Conservation (phyloP, 768 basidiomycete genomes). For the Panellus pusillus region DNA sequence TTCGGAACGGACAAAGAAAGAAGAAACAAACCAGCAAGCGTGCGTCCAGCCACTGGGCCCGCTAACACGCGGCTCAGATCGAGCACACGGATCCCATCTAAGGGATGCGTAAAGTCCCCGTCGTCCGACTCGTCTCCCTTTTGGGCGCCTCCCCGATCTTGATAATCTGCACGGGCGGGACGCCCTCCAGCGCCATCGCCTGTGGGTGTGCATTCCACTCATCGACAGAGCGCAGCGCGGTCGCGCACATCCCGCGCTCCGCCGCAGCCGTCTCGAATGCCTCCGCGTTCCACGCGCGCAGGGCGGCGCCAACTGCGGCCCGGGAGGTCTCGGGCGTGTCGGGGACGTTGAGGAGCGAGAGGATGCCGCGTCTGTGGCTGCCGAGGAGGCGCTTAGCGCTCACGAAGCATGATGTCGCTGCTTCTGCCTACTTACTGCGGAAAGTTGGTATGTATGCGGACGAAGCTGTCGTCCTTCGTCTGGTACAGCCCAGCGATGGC, state of each 20-base stretch:
- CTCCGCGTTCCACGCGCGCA: conserved; percentile 41
- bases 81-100: conserved; percentile 53
- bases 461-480: conserved; percentile 49
- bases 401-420: neutral
- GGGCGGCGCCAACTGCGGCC: conserved; percentile 37
- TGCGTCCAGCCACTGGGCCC: conserved; percentile 55
- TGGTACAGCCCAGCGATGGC: conserved; percentile 51
- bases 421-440: conserved; percentile 44
- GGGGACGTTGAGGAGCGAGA: conserved; percentile 42
- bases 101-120: conserved; percentile 28
- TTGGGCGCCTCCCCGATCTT: conserved; percentile 50
- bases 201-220: conserved; percentile 55
- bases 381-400: neutral
- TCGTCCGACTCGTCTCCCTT: conserved; percentile 19
- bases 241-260: conserved; percentile 45
- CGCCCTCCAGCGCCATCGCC: conserved; percentile 37
- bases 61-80: conserved; percentile 62
- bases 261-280: conserved; percentile 52
- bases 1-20: neutral
- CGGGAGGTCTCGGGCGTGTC: conserved; percentile 31
- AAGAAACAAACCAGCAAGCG: conserved; percentile 48
- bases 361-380: conserved; percentile 53
- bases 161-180: conserved; percentile 42
- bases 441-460: conserved; percentile 65
- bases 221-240: conserved; percentile 47